Evolutionary conservation across 805 yeast species (phyloP).

Genomic region (Millerozyma miso): DNA sequence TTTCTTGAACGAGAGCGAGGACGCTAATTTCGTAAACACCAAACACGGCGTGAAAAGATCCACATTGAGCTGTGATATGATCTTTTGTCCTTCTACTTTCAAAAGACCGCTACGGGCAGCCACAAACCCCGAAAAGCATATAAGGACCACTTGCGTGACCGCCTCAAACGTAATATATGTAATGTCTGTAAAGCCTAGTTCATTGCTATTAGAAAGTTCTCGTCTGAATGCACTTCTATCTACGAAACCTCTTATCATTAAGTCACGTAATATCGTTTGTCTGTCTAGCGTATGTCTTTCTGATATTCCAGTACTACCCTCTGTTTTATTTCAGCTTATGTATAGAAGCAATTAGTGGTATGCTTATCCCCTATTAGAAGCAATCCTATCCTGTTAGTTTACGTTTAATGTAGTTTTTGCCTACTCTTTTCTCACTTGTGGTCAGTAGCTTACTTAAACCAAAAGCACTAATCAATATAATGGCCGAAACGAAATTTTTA

Average conservation of each 20-base stretch:
- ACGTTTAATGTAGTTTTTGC: too few species aligned
- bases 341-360: too few species aligned
- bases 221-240: neutral
- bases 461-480: too few species aligned
- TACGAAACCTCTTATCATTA: neutral
- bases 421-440: too few species aligned
- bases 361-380: too few species aligned
- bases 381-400: too few species aligned
- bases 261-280: neutral
- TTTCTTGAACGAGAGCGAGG: slow-evolving; percentile 66
- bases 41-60: slow-evolving; percentile 93
- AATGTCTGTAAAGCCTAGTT: slow-evolving; percentile 24
- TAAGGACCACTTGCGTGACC: slow-evolving; percentile 81
- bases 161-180: slow-evolving; percentile 83
- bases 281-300: too few species aligned
- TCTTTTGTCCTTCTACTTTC: slow-evolving; percentile 69
- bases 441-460: too few species aligned
- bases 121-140: slow-evolving; percentile 81
- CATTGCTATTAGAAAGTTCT: neutral
- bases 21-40: slow-evolving; percentile 76
- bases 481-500: too few species aligned
- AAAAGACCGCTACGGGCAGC: slow-evolving; percentile 74
- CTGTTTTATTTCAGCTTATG: too few species aligned
- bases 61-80: slow-evolving; percentile 74
- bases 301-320: too few species aligned